A percentile compares a stretch with the other conserved stretches of the same genome.
phyloP scores from a whole-genome alignment of 495 filamentous ascomycete genomes.

The Hypoxylon intermedium region DNA sequence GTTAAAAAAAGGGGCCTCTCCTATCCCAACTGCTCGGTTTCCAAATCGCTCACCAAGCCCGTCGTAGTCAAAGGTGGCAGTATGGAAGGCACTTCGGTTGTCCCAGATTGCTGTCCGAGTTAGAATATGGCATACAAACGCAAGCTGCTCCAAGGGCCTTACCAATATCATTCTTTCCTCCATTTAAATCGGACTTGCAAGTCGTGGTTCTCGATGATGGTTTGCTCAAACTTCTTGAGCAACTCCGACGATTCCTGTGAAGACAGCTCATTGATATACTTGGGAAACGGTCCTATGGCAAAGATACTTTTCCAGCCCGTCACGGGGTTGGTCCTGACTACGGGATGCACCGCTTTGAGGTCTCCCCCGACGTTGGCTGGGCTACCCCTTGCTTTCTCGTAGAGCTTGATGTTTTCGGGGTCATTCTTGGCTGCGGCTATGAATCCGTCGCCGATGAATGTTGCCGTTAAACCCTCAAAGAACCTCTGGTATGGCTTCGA shows the following conservation, averaged over 20 bases:
- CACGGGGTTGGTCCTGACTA: slow-evolving; percentile 78
- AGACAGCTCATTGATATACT: slow-evolving; percentile 69
- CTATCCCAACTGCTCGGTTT: slow-evolving; percentile 67
- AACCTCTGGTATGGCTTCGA: slow-evolving; percentile 70
- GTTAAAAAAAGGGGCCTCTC: slow-evolving; percentile 72
- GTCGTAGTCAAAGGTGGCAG: slow-evolving; percentile 70
- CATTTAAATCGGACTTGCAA: slow-evolving; percentile 73
- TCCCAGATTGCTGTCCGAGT: slow-evolving; percentile 73
- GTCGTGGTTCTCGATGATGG: slow-evolving; percentile 77
- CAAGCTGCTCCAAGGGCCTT: slow-evolving; percentile 1
- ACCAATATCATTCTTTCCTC: slow-evolving; percentile 66
- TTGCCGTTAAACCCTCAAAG: slow-evolving; percentile 70
- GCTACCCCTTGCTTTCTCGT: slow-evolving; percentile 63
- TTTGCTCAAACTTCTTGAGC: slow-evolving; percentile 62
- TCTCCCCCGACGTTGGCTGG: slow-evolving; percentile 69
- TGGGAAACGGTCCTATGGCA: slow-evolving; percentile 66
- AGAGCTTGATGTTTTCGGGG: slow-evolving; percentile 58
- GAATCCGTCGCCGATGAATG: slow-evolving; percentile 68
- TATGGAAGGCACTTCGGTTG: slow-evolving; percentile 72
- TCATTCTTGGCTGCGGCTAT: slow-evolving; percentile 57
- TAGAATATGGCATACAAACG: not conserved
- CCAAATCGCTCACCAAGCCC: slow-evolving; percentile 65
- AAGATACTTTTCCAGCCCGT: slow-evolving; percentile 80
- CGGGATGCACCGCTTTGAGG: slow-evolving; percentile 68
- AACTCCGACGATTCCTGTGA: slow-evolving; percentile 66